Evolutionary conservation across 176 grass and related monocot species (phyloP).

Genomic region (Bonia amplexicaulis): DNA sequence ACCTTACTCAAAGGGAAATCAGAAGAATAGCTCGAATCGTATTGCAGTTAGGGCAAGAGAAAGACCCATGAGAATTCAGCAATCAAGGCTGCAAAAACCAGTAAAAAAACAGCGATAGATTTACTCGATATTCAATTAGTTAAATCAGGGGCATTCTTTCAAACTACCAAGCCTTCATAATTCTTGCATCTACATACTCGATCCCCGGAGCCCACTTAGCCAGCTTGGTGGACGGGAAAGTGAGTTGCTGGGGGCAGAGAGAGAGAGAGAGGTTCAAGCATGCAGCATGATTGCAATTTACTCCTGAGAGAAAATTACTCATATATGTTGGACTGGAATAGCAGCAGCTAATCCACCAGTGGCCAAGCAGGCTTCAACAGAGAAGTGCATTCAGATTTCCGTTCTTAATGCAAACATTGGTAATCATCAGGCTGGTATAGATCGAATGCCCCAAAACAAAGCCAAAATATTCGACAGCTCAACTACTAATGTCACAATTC

Average conservation of each 20-base stretch:
- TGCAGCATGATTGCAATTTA: not conserved
- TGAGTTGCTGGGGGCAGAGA: no score
- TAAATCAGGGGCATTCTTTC: not conserved
- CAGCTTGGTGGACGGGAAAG: not conserved
- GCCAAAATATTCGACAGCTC: not conserved
- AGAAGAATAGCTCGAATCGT: not conserved
- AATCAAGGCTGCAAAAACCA: not conserved
- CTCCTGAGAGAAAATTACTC: not conserved
- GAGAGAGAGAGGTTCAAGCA: not conserved
- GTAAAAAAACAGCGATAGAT: not conserved
- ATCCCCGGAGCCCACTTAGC: not conserved
- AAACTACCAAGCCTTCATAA: slow-evolving; percentile 10
- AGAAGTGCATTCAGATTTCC: slow-evolving; percentile 22
- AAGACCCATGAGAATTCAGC: not conserved
- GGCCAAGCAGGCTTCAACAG: not conserved
- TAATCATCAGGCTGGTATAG: slow-evolving; percentile 40
- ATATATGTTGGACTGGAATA: not conserved
- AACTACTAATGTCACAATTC: not conserved
- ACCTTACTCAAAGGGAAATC: not conserved
- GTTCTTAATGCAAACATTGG: slow-evolving; percentile 22
- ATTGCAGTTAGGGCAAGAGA: not conserved
- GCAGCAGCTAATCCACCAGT: not conserved
- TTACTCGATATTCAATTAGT: not conserved
- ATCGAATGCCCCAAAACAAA: not conserved
- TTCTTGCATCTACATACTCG: not conserved